Base-by-base conservation (phyloP, 2,329 filamentous ascomycete genomes). In the Alternaria ventricosa region DNA sequence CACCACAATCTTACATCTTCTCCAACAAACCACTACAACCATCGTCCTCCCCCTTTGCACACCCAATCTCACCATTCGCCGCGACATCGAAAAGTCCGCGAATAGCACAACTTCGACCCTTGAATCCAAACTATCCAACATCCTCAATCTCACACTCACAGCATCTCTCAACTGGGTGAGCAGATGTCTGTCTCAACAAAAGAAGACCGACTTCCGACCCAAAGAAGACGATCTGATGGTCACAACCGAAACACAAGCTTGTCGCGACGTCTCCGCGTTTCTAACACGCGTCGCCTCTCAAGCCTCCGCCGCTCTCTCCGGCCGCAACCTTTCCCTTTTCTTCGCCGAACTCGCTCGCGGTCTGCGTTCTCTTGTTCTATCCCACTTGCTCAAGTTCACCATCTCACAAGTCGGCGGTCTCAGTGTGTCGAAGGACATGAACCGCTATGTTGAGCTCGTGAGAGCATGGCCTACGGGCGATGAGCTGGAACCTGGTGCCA, bases 401-500 rank as follows among this genome's bases (percentile, higher is more conserved):
- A 93, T 99, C 69, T 97, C 94, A 71, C 93, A 94, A 44, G 94
- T 95, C 0, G 96, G 96, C 65, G 96, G 94, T 3, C 87, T 99
- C 50, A 96, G 97, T 88, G 93, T 98, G 25, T 95, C 92, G 36
- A 97, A 98, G 82, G 96, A 99, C 78, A 94, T 98, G 79, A 93
- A 93, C 36, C 94, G 93, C 77, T 99, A 99, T 79, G 92, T 92
- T 9, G 91, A 94, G 64, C 88, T 97, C 11, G 86, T 99, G 68
- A 89, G 92, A 66, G 89, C 89, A 33, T 98, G 94, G 93, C 88
- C 91, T 1, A 73, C 84, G 44, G 88, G 89, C 53, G 87, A 88
- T 70, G 86, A 86, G 23, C 87, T 84, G 55, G 83, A 83, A 64
- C 64, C 71, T 1, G 78, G 76, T 0, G 77, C 88, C 57, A 88